Evolutionary conservation across 1,284 basidiomycete species (phyloP).

Genomic region (Trametes sp.): DNA sequence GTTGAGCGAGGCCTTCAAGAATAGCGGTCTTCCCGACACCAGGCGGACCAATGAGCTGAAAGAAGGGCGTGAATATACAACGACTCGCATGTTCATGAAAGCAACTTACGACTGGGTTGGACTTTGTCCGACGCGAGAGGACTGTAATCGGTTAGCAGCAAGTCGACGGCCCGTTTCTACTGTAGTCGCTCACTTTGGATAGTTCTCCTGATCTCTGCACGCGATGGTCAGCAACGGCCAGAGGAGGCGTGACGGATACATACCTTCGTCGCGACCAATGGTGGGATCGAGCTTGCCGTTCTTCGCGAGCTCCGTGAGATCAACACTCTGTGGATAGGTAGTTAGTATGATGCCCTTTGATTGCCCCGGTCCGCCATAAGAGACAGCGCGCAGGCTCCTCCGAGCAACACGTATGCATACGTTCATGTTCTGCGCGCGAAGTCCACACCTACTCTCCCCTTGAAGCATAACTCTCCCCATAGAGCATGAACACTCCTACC

Average conservation of each 20-base stretch:
- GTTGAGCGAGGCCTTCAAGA: constrained; percentile 88
- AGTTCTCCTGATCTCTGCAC: constrained; percentile 84
- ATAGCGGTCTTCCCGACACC: constrained; percentile 95
- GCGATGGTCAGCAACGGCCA: neutral
- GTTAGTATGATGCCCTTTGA: constrained; percentile 2
- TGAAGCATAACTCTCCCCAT: too few species aligned
- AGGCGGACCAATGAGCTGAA: constrained; percentile 79
- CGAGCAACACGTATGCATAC: too few species aligned
- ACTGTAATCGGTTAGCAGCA: constrained; percentile 48
- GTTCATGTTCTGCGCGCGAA: too few species aligned
- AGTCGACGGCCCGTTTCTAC: neutral
- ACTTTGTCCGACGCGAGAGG: constrained; percentile 83
- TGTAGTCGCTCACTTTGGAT: constrained; percentile 88
- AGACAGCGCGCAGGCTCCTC: neutral
- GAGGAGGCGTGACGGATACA: constrained; percentile 16
- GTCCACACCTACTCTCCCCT: too few species aligned
- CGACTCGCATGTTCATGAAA: too few species aligned
- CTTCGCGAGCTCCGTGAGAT: constrained; percentile 84
- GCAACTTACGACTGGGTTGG: constrained; percentile 80
- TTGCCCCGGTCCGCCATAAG: neutral
- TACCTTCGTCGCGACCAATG: constrained; percentile 88
- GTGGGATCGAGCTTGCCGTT: constrained; percentile 90
- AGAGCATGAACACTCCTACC: too few species aligned
- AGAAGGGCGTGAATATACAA: too few species aligned
- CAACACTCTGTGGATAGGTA: constrained; percentile 64